phyloP scores from a whole-genome alignment of 73 alveolate species.

The Paraurostyla sp. region DNA sequence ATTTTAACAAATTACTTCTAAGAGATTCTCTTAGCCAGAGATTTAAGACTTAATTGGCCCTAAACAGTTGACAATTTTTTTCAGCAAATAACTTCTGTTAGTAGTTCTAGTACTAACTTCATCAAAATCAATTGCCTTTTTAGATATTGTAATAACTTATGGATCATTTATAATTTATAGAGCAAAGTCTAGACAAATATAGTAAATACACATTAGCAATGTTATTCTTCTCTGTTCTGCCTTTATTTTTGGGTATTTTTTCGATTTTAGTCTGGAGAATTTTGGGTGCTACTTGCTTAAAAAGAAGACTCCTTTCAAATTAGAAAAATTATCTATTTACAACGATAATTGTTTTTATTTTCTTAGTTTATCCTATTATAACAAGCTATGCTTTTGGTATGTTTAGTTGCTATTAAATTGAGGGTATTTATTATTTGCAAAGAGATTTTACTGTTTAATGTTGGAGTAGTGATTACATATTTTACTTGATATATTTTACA shows the following conservation, averaged over 20 bases:
- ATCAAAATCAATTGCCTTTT: neutral
- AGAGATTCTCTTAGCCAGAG: neutral
- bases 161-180: too few relatives aligned
- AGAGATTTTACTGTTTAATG: neutral
- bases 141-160: too few relatives aligned
- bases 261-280: neutral
- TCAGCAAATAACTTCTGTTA: neutral
- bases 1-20: neutral
- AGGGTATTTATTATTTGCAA: neutral
- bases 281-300: neutral
- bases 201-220: neutral
- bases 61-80: neutral
- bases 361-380: neutral
- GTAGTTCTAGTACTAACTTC: neutral
- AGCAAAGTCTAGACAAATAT: neutral
- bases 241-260: neutral
- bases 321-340: neutral
- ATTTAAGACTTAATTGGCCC: neutral
- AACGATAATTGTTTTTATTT: neutral
- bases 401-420: neutral
- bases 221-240: neutral
- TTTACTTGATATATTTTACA: neutral
- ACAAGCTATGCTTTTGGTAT: neutral
- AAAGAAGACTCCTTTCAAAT: neutral
- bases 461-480: neutral